Conservation (phyloP, 108 stramenopile genomes). For the Cafeteria roenbergensis region DNA sequence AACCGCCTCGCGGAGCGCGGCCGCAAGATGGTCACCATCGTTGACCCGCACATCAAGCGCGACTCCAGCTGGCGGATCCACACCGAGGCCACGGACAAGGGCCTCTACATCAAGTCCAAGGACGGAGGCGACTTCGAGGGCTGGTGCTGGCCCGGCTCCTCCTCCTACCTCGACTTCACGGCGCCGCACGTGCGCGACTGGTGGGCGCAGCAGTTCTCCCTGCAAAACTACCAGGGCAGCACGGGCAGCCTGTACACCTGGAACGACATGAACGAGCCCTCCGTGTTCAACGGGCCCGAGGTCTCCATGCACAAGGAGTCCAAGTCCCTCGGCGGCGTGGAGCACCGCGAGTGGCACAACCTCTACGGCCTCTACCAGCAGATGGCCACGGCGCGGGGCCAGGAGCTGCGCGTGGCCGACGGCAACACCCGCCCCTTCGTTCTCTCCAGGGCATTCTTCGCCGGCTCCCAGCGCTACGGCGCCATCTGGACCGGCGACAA, state of each 20-base stretch:
- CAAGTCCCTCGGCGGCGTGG: slow-evolving; percentile 64
- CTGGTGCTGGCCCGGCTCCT: slow-evolving; percentile 99
- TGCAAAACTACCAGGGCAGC: slow-evolving; percentile 72
- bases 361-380: slow-evolving; percentile 95
- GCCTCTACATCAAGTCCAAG: slow-evolving; percentile 80
- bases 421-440: slow-evolving; percentile 76
- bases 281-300: slow-evolving; percentile 99
- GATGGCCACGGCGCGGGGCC: slow-evolving; percentile 79
- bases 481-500: slow-evolving; percentile 99
- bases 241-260: slow-evolving; percentile 82
- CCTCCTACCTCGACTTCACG: slow-evolving; percentile 98
- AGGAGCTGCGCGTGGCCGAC: slow-evolving; percentile 47
- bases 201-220: slow-evolving; percentile 89
- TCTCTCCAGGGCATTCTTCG: slow-evolving; percentile 83
- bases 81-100: slow-evolving; percentile 74
- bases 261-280: slow-evolving; percentile 98
- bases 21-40: slow-evolving; percentile 93
- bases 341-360: slow-evolving; percentile 99
- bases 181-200: slow-evolving; percentile 66
- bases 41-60: slow-evolving; percentile 97
- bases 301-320: slow-evolving; percentile 86
- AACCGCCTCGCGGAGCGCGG: slow-evolving; percentile 68
- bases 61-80: slow-evolving; percentile 79
- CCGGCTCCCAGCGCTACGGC: slow-evolving; percentile 83
- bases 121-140: slow-evolving; percentile 82